Conservation (phyloP, 257 asterid species). For the Ilex aquifolium region DNA sequence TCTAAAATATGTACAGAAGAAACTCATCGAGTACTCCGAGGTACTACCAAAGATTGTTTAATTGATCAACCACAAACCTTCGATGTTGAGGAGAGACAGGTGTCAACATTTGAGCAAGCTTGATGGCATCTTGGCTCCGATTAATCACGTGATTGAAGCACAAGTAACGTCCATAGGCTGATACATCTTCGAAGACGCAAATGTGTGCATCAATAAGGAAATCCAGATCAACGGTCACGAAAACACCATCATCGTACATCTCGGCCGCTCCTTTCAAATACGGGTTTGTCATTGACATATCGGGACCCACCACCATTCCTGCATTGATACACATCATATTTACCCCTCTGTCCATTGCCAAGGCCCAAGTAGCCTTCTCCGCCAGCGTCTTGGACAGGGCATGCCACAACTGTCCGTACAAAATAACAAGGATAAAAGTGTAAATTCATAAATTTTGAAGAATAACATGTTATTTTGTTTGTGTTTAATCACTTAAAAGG, state of each 20-base stretch:
- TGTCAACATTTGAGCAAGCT: conserved; percentile 46
- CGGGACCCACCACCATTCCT: conserved; percentile 58
- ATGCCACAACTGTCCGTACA: conserved; percentile 60
- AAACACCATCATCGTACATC: conserved; percentile 78
- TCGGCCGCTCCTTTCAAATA: conserved; percentile 82
- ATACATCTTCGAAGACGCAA: conserved; percentile 71
- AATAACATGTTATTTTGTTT: background rate
- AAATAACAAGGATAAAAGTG: background rate
- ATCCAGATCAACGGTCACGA: conserved; percentile 72
- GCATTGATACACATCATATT: conserved; percentile 78
- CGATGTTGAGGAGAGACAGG: conserved; percentile 21
- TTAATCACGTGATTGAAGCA: conserved; percentile 69
- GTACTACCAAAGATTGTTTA: too few relatives aligned
- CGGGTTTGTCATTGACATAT: conserved; percentile 64
- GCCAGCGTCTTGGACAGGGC: conserved; percentile 79
- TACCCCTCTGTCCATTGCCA: conserved; percentile 94
- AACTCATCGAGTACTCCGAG: too few relatives aligned
- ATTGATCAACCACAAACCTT: too few relatives aligned
- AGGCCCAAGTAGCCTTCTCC: conserved; percentile 88
- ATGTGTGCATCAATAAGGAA: conserved; percentile 81
- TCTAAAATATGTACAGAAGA: too few relatives aligned
- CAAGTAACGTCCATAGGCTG: conserved; percentile 78
- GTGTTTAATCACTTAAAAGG: background rate
- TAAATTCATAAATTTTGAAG: background rate
- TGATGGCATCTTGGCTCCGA: conserved; percentile 41